A percentile compares a stretch with the other conserved stretches of the same genome.
Conservation (phyloP, 2,329 filamentous ascomycete genomes). For the Diplocarpon mali region DNA sequence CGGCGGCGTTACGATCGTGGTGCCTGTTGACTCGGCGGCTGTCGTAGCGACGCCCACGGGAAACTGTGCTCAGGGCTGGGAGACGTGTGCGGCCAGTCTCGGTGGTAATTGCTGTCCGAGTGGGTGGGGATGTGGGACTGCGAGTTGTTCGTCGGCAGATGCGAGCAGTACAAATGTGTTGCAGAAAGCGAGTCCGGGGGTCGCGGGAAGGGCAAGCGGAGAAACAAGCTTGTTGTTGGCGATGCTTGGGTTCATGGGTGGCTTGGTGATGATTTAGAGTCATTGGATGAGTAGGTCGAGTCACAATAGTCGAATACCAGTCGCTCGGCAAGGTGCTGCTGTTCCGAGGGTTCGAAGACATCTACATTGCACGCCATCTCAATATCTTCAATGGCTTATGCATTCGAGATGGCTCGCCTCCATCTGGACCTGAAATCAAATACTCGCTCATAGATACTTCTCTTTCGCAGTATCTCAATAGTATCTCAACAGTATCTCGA, state of each 20-base stretch:
- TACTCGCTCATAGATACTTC: too few relatives aligned
- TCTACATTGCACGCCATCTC: too few relatives aligned
- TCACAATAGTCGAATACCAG: too few relatives aligned
- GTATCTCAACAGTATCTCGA: too few relatives aligned
- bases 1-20: conserved; percentile 59
- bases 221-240: neutral
- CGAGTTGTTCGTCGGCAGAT: conserved; percentile 54
- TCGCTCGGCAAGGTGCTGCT: too few relatives aligned
- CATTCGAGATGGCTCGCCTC: too few relatives aligned
- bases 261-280: conserved; percentile 4
- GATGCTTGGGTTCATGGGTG: conserved; percentile 4
- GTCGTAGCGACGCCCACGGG: conserved; percentile 28
- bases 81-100: conserved; percentile 50
- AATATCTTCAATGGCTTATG: too few relatives aligned
- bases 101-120: conserved; percentile 76
- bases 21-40: conserved; percentile 41
- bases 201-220: neutral
- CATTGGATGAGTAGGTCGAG: neutral
- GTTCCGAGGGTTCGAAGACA: too few relatives aligned
- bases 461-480: too few relatives aligned
- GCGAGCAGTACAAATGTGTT: conserved; percentile 38
- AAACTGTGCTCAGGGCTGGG: conserved; percentile 72
- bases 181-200: conserved; percentile 19
- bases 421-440: too few relatives aligned
- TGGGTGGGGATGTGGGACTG: conserved; percentile 62